A percentile compares a stretch with the other conserved stretches of the same genome.
phyloP scores from a whole-genome alignment of 2,329 filamentous ascomycete species.

The Ophiostoma ips region DNA sequence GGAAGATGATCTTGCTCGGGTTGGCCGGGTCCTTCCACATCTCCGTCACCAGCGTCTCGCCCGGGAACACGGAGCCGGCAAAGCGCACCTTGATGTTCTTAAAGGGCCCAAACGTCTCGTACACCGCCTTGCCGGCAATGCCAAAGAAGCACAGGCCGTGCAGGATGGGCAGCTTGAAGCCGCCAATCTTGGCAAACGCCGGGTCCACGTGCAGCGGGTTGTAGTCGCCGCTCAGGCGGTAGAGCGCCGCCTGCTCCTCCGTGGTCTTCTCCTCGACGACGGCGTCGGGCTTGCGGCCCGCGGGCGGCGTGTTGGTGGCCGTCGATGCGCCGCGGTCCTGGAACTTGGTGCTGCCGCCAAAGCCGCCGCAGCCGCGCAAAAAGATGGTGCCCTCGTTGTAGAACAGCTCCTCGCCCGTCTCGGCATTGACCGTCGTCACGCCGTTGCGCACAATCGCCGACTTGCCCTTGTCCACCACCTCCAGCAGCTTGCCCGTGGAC shows the following conservation, averaged over 20 bases:
- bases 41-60: slow-evolving; percentile 81
- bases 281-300: slow-evolving; percentile 57
- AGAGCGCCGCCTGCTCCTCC: slow-evolving; percentile 84
- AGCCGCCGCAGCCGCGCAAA: slow-evolving; percentile 80
- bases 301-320: slow-evolving; percentile 62
- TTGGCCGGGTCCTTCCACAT: slow-evolving; percentile 76
- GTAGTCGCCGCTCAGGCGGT: slow-evolving; percentile 85
- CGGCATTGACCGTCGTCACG: slow-evolving; percentile 70
- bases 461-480: slow-evolving; percentile 91
- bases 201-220: slow-evolving; percentile 97
- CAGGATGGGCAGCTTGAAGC: slow-evolving; percentile 86
- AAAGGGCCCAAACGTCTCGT: slow-evolving; percentile 67
- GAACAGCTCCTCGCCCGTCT: slow-evolving; percentile 79
- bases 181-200: slow-evolving; percentile 82
- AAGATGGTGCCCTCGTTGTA: slow-evolving; percentile 96
- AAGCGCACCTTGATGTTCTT: slow-evolving; percentile 91
- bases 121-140: slow-evolving; percentile 78
- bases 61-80: slow-evolving; percentile 70
- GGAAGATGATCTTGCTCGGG: slow-evolving; percentile 55
- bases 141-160: slow-evolving; percentile 97
- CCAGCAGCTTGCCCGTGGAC: slow-evolving; percentile 67
- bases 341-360: slow-evolving; percentile 69
- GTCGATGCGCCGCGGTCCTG: slow-evolving; percentile 67
- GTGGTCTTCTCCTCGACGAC: slow-evolving; percentile 76
- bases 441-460: slow-evolving; percentile 73